phyloP scores from a whole-genome alignment of 1,284 basidiomycete genomes.

The Trichosporon coremiiforme region DNA sequence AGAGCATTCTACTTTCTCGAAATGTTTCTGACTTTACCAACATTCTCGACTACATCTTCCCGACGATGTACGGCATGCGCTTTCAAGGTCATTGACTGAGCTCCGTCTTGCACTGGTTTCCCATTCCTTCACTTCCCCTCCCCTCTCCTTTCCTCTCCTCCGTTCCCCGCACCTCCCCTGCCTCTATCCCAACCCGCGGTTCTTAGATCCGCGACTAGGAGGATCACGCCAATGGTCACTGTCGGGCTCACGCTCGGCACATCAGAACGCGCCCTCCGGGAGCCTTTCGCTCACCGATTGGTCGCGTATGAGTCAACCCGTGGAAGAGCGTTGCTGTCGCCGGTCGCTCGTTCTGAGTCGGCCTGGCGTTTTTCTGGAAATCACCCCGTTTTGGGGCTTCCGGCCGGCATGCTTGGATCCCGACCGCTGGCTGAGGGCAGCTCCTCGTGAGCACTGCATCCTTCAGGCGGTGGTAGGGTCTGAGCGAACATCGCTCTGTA shows the following conservation, averaged over 20 bases:
- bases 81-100: constrained; percentile 15
- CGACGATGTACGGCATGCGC: constrained; percentile 16
- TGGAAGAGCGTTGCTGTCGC: constrained; percentile 44
- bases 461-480: constrained; percentile 14
- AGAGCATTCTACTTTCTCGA: background rate
- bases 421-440: constrained; percentile 14
- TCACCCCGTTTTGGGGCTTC: constrained; percentile 16
- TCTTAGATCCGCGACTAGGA: constrained; percentile 57
- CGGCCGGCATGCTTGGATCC: constrained; percentile 20
- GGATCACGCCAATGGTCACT: constrained; percentile 28
- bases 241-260: background rate
- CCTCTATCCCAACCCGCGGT: constrained; percentile 47
- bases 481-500: constrained; percentile 18
- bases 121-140: constrained; percentile 25
- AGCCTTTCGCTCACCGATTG: constrained; percentile 55
- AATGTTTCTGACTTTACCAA: background rate
- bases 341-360: constrained; percentile 30
- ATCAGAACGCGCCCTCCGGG: constrained; percentile 45
- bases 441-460: background rate
- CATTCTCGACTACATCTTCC: background rate
- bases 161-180: constrained; percentile 24
- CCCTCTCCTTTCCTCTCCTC: constrained; percentile 22
- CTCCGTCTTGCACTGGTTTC: constrained; percentile 18
- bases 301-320: constrained; percentile 57
- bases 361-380: constrained; percentile 16